Conservation (phyloP, 495 filamentous ascomycete genomes). For the Podospora anserina region DNA sequence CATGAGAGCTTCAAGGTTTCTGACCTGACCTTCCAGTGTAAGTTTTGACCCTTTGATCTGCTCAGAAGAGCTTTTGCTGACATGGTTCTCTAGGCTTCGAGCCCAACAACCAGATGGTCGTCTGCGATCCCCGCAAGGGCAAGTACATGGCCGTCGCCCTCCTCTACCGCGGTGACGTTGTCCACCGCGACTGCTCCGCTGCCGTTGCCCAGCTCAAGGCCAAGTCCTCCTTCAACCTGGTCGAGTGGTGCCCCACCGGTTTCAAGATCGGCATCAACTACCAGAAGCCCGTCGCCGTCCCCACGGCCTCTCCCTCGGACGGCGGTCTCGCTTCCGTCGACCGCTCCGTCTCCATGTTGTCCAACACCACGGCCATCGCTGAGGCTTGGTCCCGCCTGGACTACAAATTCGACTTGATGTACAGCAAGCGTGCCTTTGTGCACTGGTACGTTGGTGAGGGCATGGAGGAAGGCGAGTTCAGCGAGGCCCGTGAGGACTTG, state of each 20-base stretch:
- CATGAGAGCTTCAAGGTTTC: constrained; percentile 91
- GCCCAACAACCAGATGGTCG: constrained; percentile 95
- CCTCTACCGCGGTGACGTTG: constrained; percentile 85
- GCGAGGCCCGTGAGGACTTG: constrained; percentile 84
- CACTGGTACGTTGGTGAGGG: constrained; percentile 96
- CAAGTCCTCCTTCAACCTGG: constrained; percentile 84
- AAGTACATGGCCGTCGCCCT: constrained; percentile 94
- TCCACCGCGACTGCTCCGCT: constrained; percentile 77
- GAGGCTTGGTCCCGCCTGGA: constrained; percentile 88
- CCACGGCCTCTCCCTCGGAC: constrained; percentile 48
- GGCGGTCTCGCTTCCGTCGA: constrained; percentile 79
- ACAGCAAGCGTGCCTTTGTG: constrained; percentile 91
- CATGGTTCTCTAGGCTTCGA: constrained; percentile 60
- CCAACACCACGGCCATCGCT: constrained; percentile 87
- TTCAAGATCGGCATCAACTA: constrained; percentile 96
- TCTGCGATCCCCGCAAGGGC: constrained; percentile 85
- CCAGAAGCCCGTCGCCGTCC: constrained; percentile 79
- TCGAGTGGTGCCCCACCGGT: constrained; percentile 94
- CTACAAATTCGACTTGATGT: constrained; percentile 96
- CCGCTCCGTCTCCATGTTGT: constrained; percentile 84
- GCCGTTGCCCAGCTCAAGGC: constrained; percentile 81
- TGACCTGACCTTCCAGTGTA: constrained; percentile 84
- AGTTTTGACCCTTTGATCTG: constrained; percentile 24
- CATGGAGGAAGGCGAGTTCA: constrained; percentile 95
- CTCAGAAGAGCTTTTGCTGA: background rate